phyloP scores from a whole-genome alignment of 345 rosid genomes.

The Carallia brachiata region DNA sequence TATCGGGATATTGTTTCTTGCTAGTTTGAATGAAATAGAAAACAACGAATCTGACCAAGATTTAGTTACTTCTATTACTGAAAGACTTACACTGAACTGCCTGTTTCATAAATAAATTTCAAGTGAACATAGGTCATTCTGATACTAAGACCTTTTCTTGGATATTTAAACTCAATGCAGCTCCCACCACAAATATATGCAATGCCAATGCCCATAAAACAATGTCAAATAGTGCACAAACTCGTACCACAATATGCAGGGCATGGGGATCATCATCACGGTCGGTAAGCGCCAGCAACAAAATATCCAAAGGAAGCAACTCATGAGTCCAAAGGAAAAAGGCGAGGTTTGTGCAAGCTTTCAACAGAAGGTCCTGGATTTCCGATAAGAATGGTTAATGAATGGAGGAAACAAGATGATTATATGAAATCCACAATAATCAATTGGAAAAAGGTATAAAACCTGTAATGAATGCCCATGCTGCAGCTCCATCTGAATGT shows the following conservation, averaged over 20 bases:
- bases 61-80: too few relatives aligned
- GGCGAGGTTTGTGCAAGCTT: constrained; percentile 71
- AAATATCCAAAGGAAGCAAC: constrained; percentile 89
- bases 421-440: neutral
- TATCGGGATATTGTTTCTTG: too few relatives aligned
- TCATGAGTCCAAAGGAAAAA: constrained; percentile 89
- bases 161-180: too few relatives aligned
- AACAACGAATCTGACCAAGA: too few relatives aligned
- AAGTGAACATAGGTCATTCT: too few relatives aligned
- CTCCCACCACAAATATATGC: too few relatives aligned
- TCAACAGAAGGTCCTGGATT: constrained; percentile 57
- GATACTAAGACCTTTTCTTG: too few relatives aligned
- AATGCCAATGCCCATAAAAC: neutral
- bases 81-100: too few relatives aligned
- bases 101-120: too few relatives aligned
- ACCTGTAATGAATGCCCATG: constrained; percentile 77
- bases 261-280: constrained; percentile 98
- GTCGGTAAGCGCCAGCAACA: constrained; percentile 87
- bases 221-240: constrained; percentile 11
- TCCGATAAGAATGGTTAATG: neutral
- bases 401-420: constrained; percentile 11
- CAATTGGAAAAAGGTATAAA: constrained; percentile 11
- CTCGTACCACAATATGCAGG: constrained; percentile 75
- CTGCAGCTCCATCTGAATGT: constrained; percentile 73
- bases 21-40: too few relatives aligned